Evolutionary conservation across 805 yeast genomes (phyloP).

Genomic region (Kuraishia molischiana): DNA sequence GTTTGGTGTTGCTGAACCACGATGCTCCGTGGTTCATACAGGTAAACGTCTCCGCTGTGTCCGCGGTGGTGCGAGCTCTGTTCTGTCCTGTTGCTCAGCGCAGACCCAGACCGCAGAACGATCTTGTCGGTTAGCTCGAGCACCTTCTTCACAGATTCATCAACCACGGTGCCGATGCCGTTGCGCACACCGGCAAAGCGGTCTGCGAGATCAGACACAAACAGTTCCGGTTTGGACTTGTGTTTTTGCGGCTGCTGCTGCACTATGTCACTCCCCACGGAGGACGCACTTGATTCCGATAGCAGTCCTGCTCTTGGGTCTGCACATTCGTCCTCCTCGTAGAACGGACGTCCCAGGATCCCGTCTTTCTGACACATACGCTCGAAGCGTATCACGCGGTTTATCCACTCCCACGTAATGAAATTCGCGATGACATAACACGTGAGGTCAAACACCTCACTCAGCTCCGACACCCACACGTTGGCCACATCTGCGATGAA

Average conservation of each 20-base stretch:
- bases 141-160: not conserved
- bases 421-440: slow-evolving; percentile 65
- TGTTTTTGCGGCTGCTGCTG: too few relatives aligned
- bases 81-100: not conserved
- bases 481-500: slow-evolving; percentile 71
- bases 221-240: too few relatives aligned
- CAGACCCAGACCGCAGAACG: not conserved
- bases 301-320: too few relatives aligned
- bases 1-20: not conserved
- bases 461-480: slow-evolving; percentile 63
- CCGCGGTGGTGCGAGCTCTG: not conserved
- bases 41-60: not conserved
- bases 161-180: too few relatives aligned
- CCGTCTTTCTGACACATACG: slow-evolving; percentile 58
- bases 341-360: slow-evolving; percentile 63
- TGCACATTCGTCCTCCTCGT: slow-evolving; percentile 44
- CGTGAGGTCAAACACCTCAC: slow-evolving; percentile 65
- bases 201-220: too few relatives aligned
- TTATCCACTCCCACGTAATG: slow-evolving; percentile 82
- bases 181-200: too few relatives aligned
- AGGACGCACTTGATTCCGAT: too few relatives aligned
- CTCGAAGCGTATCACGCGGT: slow-evolving; percentile 48
- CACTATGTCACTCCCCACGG: too few relatives aligned
- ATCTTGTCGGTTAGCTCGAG: not conserved
- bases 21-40: not conserved